phyloP scores from a whole-genome alignment of 163 green algal genomes.

The Scenedesmus sp. region DNA sequence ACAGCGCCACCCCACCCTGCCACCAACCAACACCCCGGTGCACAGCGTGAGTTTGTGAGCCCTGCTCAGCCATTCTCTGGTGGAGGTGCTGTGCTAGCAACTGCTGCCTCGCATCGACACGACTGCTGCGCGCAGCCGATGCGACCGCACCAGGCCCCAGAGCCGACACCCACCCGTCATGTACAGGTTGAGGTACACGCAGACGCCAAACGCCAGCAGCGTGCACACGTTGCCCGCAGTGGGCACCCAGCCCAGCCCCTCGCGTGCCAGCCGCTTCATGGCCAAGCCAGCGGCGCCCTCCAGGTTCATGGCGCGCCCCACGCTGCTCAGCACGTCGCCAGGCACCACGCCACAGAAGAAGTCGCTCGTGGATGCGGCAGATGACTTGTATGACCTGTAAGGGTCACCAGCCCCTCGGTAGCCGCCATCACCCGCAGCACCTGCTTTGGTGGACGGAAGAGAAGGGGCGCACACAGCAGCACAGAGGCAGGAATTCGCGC shows the following conservation, averaged over 20 bases:
- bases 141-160: not conserved
- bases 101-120: too few relatives aligned
- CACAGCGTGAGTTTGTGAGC: too few relatives aligned
- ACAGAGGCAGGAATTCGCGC: not conserved
- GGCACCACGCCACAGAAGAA: constrained; percentile 70
- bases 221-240: constrained; percentile 85
- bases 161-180: constrained; percentile 53
- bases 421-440: not conserved
- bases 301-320: constrained; percentile 48
- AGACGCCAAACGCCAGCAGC: constrained; percentile 76
- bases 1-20: too few relatives aligned
- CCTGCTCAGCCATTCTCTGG: too few relatives aligned
- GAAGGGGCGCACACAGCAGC: not conserved
- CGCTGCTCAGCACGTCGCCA: constrained; percentile 46
- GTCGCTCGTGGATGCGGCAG: constrained; percentile 20
- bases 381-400: not conserved
- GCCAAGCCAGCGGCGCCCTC: constrained; percentile 56
- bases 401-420: not conserved
- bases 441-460: not conserved
- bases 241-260: constrained; percentile 84
- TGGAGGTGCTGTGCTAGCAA: too few relatives aligned
- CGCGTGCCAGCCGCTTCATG: constrained; percentile 63
- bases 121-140: not conserved
- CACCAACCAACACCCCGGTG: too few relatives aligned
- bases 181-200: constrained; percentile 75